Conservation (phyloP, 176 grass and related monocot genomes). For the Areca catechu region DNA sequence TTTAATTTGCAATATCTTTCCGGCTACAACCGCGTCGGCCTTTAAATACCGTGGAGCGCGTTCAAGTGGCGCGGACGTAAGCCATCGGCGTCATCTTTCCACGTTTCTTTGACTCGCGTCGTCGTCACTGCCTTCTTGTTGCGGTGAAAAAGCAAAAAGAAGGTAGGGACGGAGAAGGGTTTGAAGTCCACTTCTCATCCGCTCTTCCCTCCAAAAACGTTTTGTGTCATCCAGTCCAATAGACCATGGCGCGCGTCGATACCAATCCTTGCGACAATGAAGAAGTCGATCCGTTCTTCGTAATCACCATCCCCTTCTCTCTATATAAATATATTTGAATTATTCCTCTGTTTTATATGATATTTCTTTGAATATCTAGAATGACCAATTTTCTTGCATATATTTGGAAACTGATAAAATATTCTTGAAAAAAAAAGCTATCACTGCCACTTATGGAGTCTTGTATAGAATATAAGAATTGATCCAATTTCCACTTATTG, state of each 20-base stretch:
- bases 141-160: too few relatives aligned
- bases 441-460: background rate
- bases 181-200: too few relatives aligned
- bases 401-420: background rate
- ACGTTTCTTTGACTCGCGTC: too few relatives aligned
- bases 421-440: background rate
- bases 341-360: background rate
- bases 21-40: too few relatives aligned
- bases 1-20: too few relatives aligned
- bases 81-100: too few relatives aligned
- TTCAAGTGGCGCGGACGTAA: too few relatives aligned
- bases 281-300: constrained; percentile 66
- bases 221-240: background rate
- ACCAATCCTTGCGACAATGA: constrained; percentile 84
- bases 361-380: background rate
- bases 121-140: too few relatives aligned
- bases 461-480: background rate
- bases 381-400: too few relatives aligned
- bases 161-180: too few relatives aligned
- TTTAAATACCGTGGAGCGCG: too few relatives aligned
- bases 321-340: background rate
- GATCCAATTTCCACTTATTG: background rate
- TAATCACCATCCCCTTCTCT: constrained; percentile 5
- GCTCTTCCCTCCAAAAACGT: too few relatives aligned
- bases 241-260: constrained; percentile 54